Base-by-base conservation (phyloP, 805 yeast species). In the Pichia eremophila region DNA sequence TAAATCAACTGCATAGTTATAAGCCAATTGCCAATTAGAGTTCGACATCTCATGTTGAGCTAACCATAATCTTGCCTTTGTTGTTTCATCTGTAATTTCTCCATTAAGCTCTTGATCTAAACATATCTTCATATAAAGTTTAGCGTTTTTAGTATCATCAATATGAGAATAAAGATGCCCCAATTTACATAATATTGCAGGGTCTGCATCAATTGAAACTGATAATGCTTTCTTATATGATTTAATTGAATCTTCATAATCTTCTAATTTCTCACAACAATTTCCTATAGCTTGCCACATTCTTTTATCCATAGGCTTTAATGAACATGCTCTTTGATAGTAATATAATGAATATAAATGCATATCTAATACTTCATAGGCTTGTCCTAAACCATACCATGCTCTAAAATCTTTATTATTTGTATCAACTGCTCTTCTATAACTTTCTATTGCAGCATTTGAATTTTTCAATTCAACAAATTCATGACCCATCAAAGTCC, bases 401-500 rank as follows among this genome's bases (percentile, higher is more conserved):
- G 98, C 98, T 45, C 96, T 72, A 63, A 85, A 95, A 62, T 93
- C 99, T 59, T 85, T 83, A 41, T 81, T 76, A 59, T 86, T 87
- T 3, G 90, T 82, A 61, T 89, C 96, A 1, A 90, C 91, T 0
- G 98, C 99, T 40, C 95, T 70, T 54, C 98, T 69, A 61, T 93
- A 93, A 49, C 95, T 81, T 68, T 91, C 97, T 46, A 93, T 93
- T 1, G 99, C 99, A 1, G 98, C 98, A 64, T 93, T 96, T 1
- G 96, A 84, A 66, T 93, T 93, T 60, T 91, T 90, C 57, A 93
- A 73, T 63, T 93, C 99, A 15, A 93, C 95, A 68, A 87, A 93
- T 67, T 93, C 99, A 65, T 93, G 99, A 11, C 99, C 99, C 96
- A 93, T 89, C 49, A 93, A 71, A 0, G 98, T 93, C 98, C 98